phyloP scores from a whole-genome alignment of 2,329 filamentous ascomycete genomes.

The Colletotrichum sp. region DNA sequence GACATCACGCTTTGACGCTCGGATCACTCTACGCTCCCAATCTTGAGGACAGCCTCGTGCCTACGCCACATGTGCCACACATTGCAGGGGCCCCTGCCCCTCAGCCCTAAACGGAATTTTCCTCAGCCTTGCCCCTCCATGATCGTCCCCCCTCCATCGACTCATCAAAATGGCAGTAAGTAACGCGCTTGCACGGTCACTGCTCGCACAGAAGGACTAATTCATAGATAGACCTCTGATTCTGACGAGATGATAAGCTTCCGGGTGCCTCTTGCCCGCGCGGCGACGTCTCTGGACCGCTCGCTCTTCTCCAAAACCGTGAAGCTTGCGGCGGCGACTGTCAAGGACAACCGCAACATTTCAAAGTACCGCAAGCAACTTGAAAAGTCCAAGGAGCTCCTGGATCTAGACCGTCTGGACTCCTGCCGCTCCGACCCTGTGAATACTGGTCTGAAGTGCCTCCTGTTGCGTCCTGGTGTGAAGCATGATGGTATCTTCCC shows the following conservation, averaged over 20 bases:
- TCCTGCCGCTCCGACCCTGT: constrained; percentile 68
- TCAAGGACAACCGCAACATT: constrained; percentile 78
- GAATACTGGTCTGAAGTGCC: constrained; percentile 62
- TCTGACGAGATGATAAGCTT: constrained; percentile 62
- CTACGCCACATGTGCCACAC: not conserved
- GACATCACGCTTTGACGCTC: not conserved
- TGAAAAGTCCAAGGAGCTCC: constrained; percentile 66
- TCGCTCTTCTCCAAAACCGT: constrained; percentile 80
- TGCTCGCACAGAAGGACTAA: not conserved
- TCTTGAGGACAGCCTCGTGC: not conserved
- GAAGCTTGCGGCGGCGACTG: constrained; percentile 76
- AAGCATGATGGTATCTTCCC: constrained; percentile 51
- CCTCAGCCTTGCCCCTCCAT: constrained; percentile 29
- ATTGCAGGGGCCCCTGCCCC: not conserved
- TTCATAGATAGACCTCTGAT: not conserved
- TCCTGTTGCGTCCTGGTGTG: constrained; percentile 63
- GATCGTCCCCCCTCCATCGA: constrained; percentile 8
- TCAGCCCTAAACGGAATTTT: constrained; percentile 23
- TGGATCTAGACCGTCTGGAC: constrained; percentile 67
- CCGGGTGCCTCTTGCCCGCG: constrained; percentile 79
- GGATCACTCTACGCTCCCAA: not conserved
- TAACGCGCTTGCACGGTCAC: not conserved
- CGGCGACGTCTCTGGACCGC: constrained; percentile 81
- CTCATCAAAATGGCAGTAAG: constrained; percentile 20
- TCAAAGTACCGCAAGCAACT: constrained; percentile 71